phyloP scores from a whole-genome alignment of 208 protist genomes.

The Willaertia magna region DNA sequence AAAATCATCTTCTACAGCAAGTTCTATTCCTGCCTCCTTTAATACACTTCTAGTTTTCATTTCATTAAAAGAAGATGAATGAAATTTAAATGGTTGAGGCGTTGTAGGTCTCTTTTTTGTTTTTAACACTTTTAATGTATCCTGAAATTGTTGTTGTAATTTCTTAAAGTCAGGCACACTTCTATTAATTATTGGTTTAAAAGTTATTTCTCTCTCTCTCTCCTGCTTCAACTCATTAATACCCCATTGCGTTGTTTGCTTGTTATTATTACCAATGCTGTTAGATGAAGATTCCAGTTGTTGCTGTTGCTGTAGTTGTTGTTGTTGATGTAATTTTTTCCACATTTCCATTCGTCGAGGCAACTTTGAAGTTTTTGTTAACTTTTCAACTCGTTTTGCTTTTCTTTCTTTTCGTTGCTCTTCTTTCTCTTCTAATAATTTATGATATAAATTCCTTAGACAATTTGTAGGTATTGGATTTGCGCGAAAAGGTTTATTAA shows the following conservation, averaged over 20 bases:
- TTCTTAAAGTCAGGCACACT: not conserved
- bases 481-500: too few relatives aligned
- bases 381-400: not conserved
- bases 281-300: too few relatives aligned
- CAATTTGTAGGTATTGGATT: too few relatives aligned
- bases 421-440: too few relatives aligned
- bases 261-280: not conserved
- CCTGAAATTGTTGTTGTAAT: not conserved
- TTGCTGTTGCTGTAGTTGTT: not conserved
- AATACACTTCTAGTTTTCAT: not conserved
- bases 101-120: not conserved
- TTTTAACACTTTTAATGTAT: not conserved
- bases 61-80: not conserved
- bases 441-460: too few relatives aligned
- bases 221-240: too few relatives aligned
- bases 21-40: not conserved
- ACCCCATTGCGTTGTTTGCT: too few relatives aligned
- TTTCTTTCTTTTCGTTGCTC: not conserved
- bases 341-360: not conserved
- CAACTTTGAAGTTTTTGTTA: not conserved
- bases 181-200: not conserved
- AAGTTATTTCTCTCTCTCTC: not conserved
- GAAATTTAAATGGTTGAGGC: not conserved
- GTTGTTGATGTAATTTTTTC: not conserved
- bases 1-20: not conserved